These are phyloP conservation scores for Penicillium goetzii DNA, from an alignment of 495 filamentous ascomycete species.

Conservation along the genomic window DNA sequence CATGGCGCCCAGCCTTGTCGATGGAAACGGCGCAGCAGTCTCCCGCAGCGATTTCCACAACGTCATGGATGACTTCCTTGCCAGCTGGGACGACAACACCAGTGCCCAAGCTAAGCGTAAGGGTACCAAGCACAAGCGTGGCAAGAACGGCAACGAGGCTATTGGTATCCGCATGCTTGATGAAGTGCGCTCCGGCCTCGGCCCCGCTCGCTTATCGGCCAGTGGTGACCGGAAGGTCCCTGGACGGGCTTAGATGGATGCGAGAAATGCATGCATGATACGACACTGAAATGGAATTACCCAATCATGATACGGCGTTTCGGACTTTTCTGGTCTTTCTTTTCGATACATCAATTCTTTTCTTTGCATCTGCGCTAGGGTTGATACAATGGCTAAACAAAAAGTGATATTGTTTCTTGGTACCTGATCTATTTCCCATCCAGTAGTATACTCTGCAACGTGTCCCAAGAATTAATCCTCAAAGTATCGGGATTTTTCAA, in stretches of 20 bases:
- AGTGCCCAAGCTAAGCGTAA: conserved; percentile 70
- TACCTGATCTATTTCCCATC: conserved; percentile 12
- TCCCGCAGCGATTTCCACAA: conserved; percentile 76
- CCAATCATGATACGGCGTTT: conserved; percentile 35
- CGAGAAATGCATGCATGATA: conserved; percentile 29
- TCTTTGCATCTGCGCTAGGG: conserved; percentile 28
- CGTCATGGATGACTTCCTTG: conserved; percentile 93
- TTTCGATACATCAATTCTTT: conserved; percentile 16
- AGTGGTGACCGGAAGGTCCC: conserved; percentile 29
- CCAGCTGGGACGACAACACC: conserved; percentile 61
- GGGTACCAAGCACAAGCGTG: conserved; percentile 58
- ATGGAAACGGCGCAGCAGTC: conserved; percentile 46
- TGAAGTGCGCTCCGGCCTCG: conserved; percentile 80
- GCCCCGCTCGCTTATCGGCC: conserved; percentile 59
- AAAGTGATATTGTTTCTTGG: conserved; percentile 28
- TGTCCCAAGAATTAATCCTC: conserved; percentile 26
- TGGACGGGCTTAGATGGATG: conserved; percentile 34
- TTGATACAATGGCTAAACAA: conserved; percentile 29
- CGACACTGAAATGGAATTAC: conserved; percentile 33
- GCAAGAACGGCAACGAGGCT: conserved; percentile 81
- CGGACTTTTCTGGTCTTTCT: conserved; percentile 19
- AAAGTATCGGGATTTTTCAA: conserved; percentile 20
- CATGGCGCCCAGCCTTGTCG: conserved; percentile 49
- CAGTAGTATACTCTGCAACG: conserved; percentile 21
- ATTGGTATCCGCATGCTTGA: conserved; percentile 87